Evolutionary conservation across 2,329 filamentous ascomycete genomes (phyloP).

Genomic region (Cordyceps fumosorosea): DNA sequence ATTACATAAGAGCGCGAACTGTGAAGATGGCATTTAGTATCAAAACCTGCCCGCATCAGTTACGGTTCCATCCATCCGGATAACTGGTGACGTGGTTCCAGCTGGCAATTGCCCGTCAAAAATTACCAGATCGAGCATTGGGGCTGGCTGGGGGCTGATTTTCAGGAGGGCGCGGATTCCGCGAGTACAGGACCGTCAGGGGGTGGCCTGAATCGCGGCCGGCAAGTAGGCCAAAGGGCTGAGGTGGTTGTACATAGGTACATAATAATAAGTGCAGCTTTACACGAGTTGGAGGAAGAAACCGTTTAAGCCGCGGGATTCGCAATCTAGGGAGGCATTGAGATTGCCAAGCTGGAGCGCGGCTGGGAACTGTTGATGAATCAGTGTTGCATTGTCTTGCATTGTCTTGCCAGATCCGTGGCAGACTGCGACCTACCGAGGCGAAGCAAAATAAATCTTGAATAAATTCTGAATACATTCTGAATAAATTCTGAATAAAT

Average conservation of each 20-base stretch:
- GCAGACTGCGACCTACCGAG: no score
- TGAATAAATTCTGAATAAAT: no score
- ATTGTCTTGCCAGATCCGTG: no score
- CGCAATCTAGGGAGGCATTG: background rate
- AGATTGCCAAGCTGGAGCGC: background rate
- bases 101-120: constrained; percentile 9
- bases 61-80: background rate
- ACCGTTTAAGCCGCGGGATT: background rate
- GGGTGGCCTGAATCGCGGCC: background rate
- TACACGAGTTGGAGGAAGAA: no score
- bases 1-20: background rate
- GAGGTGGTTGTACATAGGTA: background rate
- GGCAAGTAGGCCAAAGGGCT: background rate
- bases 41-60: no score
- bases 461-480: no score
- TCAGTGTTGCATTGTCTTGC: no score
- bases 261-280: no score
- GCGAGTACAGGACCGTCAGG: background rate
- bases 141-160: background rate
- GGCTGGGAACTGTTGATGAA: no score
- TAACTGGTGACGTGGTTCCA: background rate
- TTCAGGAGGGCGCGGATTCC: background rate
- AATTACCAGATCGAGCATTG: constrained; percentile 10
- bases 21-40: background rate
- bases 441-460: no score